Base-by-base conservation (phyloP, 2,329 filamentous ascomycete species). In the Neoscytalidium dimidiatum region DNA sequence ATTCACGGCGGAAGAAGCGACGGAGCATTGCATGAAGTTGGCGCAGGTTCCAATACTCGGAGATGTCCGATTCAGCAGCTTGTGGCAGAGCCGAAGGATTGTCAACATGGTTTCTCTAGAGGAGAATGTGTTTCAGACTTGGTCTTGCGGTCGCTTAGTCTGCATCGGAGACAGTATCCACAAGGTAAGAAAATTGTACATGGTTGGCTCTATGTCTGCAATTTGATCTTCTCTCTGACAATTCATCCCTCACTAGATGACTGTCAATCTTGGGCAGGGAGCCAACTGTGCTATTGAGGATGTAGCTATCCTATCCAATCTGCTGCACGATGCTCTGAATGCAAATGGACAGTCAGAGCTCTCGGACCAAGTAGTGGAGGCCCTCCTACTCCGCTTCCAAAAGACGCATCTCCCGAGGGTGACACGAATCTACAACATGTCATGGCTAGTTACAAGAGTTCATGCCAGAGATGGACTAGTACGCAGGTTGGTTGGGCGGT, bases 91-190 rank as follows among this genome's bases (percentile, higher is more conserved):
- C 7, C 62, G 71, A 43, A 64, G 21, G 13, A 67, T 58, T 6
- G 70, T 48, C 35, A 71, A 63, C 44, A 68, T 74, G 28, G 67
- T 75, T 8, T 67, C 69, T 62, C 41, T 79, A n/a, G 73, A 79
- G 53, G 78, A 80, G 66, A 75, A 75, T 35, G 72, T 79, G 1
- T 73, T 79, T 14, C 67, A 74, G 13, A 71, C 73, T 33, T 81
- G 80, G 76, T 72, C 77, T 53, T 79, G 73, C 44, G 71, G 74
- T 17, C 70, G 80, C 13, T 74, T 79, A 2, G 71, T 81, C 1
- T 69, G 74, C 2, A 72, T 82, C 8, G 80, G 79, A 0, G 80
- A 82, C 66, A 72, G 79, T 1, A 77, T 74, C 4, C 79, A 82
- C 65, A 82, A 81, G 72, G 77, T 75, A 68, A 62, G 26, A 48